A percentile compares a stretch with the other conserved stretches of the same genome.
Evolutionary conservation across 306 rosid genomes (phyloP).

Genomic region (Dalbergia cochinchinensis): DNA sequence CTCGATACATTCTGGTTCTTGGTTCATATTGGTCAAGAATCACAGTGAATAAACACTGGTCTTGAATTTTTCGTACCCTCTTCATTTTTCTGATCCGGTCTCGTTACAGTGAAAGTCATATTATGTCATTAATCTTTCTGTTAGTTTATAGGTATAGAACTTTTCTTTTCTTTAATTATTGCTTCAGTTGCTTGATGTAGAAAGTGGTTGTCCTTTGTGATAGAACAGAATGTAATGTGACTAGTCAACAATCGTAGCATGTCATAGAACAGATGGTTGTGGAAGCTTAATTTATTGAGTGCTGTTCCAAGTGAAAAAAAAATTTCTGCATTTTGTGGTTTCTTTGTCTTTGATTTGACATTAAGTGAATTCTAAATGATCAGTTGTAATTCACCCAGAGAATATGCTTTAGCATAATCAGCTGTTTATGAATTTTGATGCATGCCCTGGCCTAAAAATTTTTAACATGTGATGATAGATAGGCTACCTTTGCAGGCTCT

Average conservation of each 20-base stretch:
- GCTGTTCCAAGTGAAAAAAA: slow-evolving; percentile 27
- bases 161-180: slow-evolving; percentile 11
- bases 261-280: slow-evolving; percentile 1
- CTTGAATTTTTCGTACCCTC: background rate
- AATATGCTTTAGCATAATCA: slow-evolving; percentile 26
- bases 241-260: background rate
- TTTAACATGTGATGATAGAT: slow-evolving; percentile 28
- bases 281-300: slow-evolving; percentile 24
- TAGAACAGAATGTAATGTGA: background rate
- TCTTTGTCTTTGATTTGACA: slow-evolving; percentile 28
- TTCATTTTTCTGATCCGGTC: background rate
- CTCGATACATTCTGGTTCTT: background rate
- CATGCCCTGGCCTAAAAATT: slow-evolving; percentile 31
- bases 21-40: background rate
- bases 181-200: slow-evolving; percentile 32
- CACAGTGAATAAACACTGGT: background rate
- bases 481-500: slow-evolving; percentile 71
- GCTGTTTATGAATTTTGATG: slow-evolving; percentile 25
- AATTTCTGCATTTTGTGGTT: slow-evolving; percentile 21
- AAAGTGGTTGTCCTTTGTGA: slow-evolving; percentile 7
- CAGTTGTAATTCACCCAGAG: slow-evolving; percentile 8
- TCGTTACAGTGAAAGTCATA: background rate
- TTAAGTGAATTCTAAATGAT: slow-evolving; percentile 24
- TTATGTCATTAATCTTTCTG: slow-evolving; percentile 22
- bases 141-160: background rate